Conservation (phyloP, 169 alveolate species). For the Cytauxzoon felis region DNA sequence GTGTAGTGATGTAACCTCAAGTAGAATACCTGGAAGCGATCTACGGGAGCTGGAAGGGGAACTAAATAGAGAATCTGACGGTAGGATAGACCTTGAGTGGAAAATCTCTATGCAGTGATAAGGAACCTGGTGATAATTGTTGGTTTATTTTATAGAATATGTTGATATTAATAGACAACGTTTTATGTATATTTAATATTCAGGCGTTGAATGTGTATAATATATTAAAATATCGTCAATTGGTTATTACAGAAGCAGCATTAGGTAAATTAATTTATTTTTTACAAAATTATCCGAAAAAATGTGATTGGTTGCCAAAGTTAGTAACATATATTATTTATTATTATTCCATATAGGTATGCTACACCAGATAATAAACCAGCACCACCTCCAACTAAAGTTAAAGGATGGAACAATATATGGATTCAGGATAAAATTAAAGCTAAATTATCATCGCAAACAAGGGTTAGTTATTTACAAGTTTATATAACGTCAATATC, state of each 20-base stretch:
- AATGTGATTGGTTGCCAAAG: constrained; percentile 78
- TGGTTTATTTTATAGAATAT: not conserved
- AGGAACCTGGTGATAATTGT: too few relatives aligned
- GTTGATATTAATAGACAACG: not conserved
- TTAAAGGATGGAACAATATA: constrained; percentile 74
- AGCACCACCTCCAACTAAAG: constrained; percentile 77
- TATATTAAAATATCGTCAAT: constrained; percentile 77
- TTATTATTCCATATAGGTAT: constrained; percentile 10
- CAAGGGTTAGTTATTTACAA: constrained; percentile 7
- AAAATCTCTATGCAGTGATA: not conserved
- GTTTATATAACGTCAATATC: constrained; percentile 10
- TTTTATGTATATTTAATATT: not conserved
- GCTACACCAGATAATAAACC: constrained; percentile 80
- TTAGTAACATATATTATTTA: not conserved
- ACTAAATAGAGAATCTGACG: too few relatives aligned
- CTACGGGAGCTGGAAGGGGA: too few relatives aligned
- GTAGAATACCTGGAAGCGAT: too few relatives aligned
- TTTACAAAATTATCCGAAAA: constrained; percentile 74
- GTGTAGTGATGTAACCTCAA: too few relatives aligned
- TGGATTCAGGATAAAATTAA: constrained; percentile 73
- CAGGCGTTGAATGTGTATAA: constrained; percentile 76
- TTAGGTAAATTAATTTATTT: constrained; percentile 71
- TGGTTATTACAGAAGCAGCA: constrained; percentile 80
- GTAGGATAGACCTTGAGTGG: not conserved
- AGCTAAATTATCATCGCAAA: constrained; percentile 21